phyloP scores from a whole-genome alignment of 2,329 filamentous ascomycete genomes.

The Fusarium sacchari region DNA sequence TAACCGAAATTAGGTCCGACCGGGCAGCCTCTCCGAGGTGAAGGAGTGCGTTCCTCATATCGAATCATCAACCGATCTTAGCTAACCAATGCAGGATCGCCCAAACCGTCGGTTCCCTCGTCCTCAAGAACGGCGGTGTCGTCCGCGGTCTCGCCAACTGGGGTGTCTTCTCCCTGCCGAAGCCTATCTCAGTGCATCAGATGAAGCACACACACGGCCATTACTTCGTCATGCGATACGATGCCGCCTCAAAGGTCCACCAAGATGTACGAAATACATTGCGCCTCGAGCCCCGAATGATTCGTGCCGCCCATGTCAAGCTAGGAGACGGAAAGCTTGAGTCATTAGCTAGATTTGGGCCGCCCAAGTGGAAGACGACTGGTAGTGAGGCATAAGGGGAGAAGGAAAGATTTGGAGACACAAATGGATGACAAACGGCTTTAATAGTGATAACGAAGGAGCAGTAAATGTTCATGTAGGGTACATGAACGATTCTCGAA shows the following conservation, averaged over 20 bases:
- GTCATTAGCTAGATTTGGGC: conserved; percentile 61
- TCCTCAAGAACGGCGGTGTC: conserved; percentile 86
- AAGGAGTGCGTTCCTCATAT: conserved; percentile 77
- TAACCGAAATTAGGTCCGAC: conserved; percentile 75
- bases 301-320: conserved; percentile 87
- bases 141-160: conserved; percentile 94
- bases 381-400: conserved; percentile 45
- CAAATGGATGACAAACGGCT: not conserved
- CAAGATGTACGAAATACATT: conserved; percentile 79
- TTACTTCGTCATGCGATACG: conserved; percentile 99
- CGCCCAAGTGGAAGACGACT: conserved; percentile 59
- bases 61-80: not conserved
- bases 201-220: conserved; percentile 85
- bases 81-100: conserved; percentile 73
- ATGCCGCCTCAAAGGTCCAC: conserved; percentile 78
- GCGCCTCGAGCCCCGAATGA: conserved; percentile 87
- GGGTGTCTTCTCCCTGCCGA: conserved; percentile 90
- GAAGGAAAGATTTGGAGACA: not conserved
- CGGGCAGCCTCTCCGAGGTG: conserved; percentile 88
- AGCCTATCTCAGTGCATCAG: conserved; percentile 81
- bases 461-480: conserved; percentile 18
- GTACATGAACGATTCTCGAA: conserved; percentile 17
- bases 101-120: conserved; percentile 81
- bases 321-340: conserved; percentile 73
- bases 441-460: not conserved